Evolutionary conservation across 2,329 filamentous ascomycete species (phyloP).

Genomic region (Monilinia aucupariae): DNA sequence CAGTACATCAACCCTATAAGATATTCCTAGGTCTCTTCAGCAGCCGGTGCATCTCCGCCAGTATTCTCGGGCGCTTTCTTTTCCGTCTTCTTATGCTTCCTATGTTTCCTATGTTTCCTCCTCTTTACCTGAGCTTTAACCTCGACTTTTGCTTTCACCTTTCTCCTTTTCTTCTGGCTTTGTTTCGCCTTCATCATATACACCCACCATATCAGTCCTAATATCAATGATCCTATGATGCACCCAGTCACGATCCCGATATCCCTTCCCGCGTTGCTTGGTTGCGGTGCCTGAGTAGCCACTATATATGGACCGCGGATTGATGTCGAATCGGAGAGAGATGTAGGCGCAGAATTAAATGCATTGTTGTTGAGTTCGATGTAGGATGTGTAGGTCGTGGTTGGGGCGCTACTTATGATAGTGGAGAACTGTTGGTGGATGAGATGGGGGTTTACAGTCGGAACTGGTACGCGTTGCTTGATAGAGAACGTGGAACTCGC

Average conservation of each 20-base stretch:
- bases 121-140: neutral
- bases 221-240: neutral
- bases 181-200: neutral
- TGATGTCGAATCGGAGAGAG: neutral
- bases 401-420: neutral
- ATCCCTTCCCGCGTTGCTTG: neutral
- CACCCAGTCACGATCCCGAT: conserved; percentile 6
- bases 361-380: conserved; percentile 3
- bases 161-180: neutral
- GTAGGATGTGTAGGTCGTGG: conserved; percentile 4
- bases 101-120: neutral
- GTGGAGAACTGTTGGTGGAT: conserved; percentile 1
- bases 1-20: neutral
- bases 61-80: too few relatives aligned
- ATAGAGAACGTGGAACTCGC: neutral
- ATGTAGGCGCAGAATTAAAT: neutral
- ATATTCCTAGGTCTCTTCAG: neutral
- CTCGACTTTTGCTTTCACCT: neutral
- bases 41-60: neutral
- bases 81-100: neutral
- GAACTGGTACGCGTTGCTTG: neutral
- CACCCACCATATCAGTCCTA: neutral
- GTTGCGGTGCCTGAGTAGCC: neutral
- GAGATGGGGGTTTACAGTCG: neutral
- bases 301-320: neutral